phyloP scores from a whole-genome alignment of 2,329 filamentous ascomycete species.

The Diplodia seriata region DNA sequence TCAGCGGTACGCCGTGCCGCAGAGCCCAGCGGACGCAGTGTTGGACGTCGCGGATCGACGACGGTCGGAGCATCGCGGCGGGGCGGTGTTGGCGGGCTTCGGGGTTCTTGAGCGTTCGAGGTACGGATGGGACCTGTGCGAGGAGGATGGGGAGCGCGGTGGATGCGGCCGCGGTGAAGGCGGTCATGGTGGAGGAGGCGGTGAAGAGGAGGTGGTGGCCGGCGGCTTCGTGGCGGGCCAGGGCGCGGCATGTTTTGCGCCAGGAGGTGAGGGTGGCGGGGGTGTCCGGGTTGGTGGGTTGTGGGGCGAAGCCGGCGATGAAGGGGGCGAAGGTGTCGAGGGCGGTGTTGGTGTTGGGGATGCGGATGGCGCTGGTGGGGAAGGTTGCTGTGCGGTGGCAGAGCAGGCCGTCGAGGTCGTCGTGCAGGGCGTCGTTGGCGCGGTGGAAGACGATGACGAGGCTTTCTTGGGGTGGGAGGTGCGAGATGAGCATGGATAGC shows the following conservation, averaged over 20 bases:
- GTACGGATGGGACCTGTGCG: constrained; percentile 52
- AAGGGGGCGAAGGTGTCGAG: constrained; percentile 63
- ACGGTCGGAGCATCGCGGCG: constrained; percentile 57
- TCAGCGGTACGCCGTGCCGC: constrained; percentile 54
- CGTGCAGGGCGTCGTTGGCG: constrained; percentile 46
- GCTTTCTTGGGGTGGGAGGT: constrained; percentile 46
- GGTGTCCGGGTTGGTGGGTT: constrained; percentile 44
- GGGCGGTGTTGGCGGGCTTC: constrained; percentile 57
- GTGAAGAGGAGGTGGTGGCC: constrained; percentile 55
- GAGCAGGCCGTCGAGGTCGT: constrained; percentile 57
- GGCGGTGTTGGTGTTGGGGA: constrained; percentile 54
- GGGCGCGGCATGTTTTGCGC: constrained; percentile 60
- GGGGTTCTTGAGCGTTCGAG: constrained; percentile 57
- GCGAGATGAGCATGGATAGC: constrained; percentile 56
- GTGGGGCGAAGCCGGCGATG: constrained; percentile 55
- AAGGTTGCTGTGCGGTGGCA: constrained; percentile 57
- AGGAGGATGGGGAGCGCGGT: too few relatives aligned
- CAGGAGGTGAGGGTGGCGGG: constrained; percentile 51
- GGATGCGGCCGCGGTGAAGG: constrained; percentile 54
- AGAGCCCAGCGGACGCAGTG: constrained; percentile 64
- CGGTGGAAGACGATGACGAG: constrained; percentile 65
- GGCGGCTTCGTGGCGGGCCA: constrained; percentile 52
- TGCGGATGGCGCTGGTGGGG: constrained; percentile 53
- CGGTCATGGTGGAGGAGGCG: constrained; percentile 58
- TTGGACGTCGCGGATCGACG: constrained; percentile 58